phyloP scores from a whole-genome alignment of 805 yeast genomes.

The Starmerella apis region DNA sequence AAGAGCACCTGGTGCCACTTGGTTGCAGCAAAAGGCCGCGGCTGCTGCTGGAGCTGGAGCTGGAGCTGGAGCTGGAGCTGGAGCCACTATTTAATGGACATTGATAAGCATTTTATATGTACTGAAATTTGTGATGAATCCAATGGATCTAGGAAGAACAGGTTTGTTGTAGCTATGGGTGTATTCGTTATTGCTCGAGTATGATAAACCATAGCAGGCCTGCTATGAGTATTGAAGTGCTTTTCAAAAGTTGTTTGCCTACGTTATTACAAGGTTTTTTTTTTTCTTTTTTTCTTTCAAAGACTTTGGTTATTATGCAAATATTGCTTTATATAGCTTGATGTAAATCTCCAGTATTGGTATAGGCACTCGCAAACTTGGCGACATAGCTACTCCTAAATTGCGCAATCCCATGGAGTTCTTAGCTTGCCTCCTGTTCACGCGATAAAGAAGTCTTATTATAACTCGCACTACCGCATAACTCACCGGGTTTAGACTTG shows the following conservation, averaged over 20 bases:
- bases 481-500: slow-evolving; percentile 44
- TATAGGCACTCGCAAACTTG: slow-evolving; percentile 10
- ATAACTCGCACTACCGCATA: slow-evolving; percentile 51
- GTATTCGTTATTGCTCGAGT: too few relatives aligned
- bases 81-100: not conserved
- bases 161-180: too few relatives aligned
- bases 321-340: not conserved
- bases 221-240: too few relatives aligned
- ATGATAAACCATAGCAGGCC: too few relatives aligned
- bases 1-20: slow-evolving; percentile 18
- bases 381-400: slow-evolving; percentile 37
- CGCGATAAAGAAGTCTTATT: slow-evolving; percentile 56
- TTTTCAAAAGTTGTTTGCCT: too few relatives aligned
- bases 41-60: slow-evolving; percentile 6
- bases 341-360: slow-evolving; percentile 10
- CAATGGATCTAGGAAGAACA: too few relatives aligned
- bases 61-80: slow-evolving; percentile 7
- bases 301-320: not conserved
- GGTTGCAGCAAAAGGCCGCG: slow-evolving; percentile 8
- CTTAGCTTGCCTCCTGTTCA: slow-evolving; percentile 46
- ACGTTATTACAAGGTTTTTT: not conserved
- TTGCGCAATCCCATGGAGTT: slow-evolving; percentile 83
- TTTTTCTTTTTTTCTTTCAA: too few relatives aligned
- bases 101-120: not conserved
- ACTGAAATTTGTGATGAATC: too few relatives aligned